Base-by-base conservation (phyloP, 768 basidiomycete genomes). In the Termitomyces sp. region DNA sequence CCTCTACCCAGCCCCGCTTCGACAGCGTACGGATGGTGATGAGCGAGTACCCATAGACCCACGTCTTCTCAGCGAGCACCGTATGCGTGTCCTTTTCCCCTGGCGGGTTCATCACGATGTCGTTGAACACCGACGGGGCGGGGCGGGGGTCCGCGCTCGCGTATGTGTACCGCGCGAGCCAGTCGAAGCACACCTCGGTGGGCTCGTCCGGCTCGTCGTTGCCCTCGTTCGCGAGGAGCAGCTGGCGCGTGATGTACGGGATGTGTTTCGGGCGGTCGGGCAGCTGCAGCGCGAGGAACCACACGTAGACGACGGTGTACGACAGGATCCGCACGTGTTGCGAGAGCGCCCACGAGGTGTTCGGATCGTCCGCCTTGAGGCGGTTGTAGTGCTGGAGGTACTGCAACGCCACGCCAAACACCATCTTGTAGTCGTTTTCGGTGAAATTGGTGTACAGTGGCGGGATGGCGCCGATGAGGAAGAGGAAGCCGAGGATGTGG, bases 111-210 rank as follows among this genome's bases (percentile, higher is more conserved):
- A 88, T 86, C 52, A 96, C 79, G 53, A 94, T 83, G 36, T 94
- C 89, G 60, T 80, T 83, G 55, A 98, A 79, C 52, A 87, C 77
- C 1, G 92, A 92, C 33, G 78, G 80, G 1, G 93, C 84, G 2
- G 96, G 93, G 16, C 90, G 84, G 1, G 96, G 95, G 67, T 97
- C 94, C 16, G 94, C 93, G 65, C 89, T 94, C 14, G 88, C 93
- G 65, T 95, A 98, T 0, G 96, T 89, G 68, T 97, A 97, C 18
- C 97, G 81, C 10, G 93, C 89, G 18, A 99, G 79, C 94, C 95
- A 98, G 69, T 99, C 97, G 67, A 98, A 95, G 71, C 93, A 96
- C 36, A 98, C 96, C 67, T 98, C 93, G 0, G 94, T 92, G 28
- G 88, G 87, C 59, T 91, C 92, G 69, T 98, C 97, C 5, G 95